A percentile compares a stretch with the other conserved stretches of the same genome.
These are phyloP conservation scores for Aspergillus tamarii DNA, from an alignment of 2,329 filamentous ascomycete genomes.

Conservation along the genomic window DNA sequence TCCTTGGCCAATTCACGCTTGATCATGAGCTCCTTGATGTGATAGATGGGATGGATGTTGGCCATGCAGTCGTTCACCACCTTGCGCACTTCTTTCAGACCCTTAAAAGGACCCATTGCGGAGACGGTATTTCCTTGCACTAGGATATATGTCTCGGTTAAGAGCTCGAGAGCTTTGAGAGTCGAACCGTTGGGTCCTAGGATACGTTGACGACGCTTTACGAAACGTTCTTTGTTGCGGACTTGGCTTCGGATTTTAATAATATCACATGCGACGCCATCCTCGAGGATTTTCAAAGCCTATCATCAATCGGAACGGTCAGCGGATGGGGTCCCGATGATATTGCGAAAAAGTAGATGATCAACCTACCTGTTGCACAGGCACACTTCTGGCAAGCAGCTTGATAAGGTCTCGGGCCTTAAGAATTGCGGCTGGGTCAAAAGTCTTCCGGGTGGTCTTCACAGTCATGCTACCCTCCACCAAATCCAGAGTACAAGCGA, in stretches of 20 bases:
- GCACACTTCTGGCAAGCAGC: slow-evolving; percentile 85
- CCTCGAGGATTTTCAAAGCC: slow-evolving; percentile 90
- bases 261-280: slow-evolving; percentile 88
- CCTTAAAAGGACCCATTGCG: slow-evolving; percentile 89
- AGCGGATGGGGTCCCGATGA: not conserved
- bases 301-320: slow-evolving; percentile 19
- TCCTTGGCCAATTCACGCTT: slow-evolving; percentile 90
- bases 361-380: slow-evolving; percentile 69
- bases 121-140: slow-evolving; percentile 96
- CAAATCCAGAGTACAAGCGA: slow-evolving; percentile 89
- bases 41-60: slow-evolving; percentile 87
- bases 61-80: slow-evolving; percentile 95
- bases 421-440: slow-evolving; percentile 87
- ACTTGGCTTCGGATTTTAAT: slow-evolving; percentile 94
- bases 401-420: slow-evolving; percentile 95
- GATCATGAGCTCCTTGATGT: slow-evolving; percentile 96
- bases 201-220: slow-evolving; percentile 91
- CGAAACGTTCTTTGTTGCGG: slow-evolving; percentile 90
- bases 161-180: slow-evolving; percentile 87
- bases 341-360: not conserved
- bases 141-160: slow-evolving; percentile 89
- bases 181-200: slow-evolving; percentile 90
- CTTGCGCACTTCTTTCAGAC: slow-evolving; percentile 85
- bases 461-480: slow-evolving; percentile 97
- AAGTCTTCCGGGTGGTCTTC: slow-evolving; percentile 90